Conservation (phyloP, 2,329 filamentous ascomycete species). For the Colletotrichum orchidophilum region DNA sequence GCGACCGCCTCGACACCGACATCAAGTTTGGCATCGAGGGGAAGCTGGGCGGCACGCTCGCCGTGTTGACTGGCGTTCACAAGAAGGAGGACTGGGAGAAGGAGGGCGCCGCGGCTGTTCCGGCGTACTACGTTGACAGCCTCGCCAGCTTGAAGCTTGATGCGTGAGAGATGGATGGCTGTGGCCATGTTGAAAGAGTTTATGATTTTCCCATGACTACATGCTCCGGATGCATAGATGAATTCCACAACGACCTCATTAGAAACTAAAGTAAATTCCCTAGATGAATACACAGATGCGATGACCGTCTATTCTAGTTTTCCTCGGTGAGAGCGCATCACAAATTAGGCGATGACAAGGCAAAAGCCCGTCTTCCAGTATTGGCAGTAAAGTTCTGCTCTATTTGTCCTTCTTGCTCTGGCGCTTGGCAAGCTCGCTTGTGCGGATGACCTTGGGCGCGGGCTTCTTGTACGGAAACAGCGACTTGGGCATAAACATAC, state of each 20-base stretch:
- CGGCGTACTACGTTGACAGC: slow-evolving; percentile 84
- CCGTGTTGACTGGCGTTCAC: slow-evolving; percentile 89
- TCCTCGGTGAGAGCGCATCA: too few species aligned
- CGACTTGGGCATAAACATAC: slow-evolving; percentile 79
- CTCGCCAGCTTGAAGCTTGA: slow-evolving; percentile 73
- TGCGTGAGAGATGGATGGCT: slow-evolving; percentile 28
- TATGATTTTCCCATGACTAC: slow-evolving; percentile 9
- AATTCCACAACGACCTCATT: slow-evolving; percentile 5
- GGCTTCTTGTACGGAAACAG: slow-evolving; percentile 54
- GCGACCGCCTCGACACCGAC: slow-evolving; percentile 92
- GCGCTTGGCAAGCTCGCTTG: slow-evolving; percentile 59
- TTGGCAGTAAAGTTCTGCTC: too few species aligned
- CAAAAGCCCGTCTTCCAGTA: too few species aligned
- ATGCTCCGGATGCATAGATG: slow-evolving; percentile 1
- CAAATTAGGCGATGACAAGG: too few species aligned
- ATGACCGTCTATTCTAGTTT: background rate
- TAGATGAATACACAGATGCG: slow-evolving; percentile 22
- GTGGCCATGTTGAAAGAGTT: background rate
- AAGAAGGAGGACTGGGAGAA: slow-evolving; percentile 86
- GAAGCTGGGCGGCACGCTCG: slow-evolving; percentile 87
- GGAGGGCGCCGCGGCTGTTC: slow-evolving; percentile 73
- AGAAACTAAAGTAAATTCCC: slow-evolving; percentile 1
- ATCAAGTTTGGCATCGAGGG: slow-evolving; percentile 96
- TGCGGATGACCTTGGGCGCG: slow-evolving; percentile 57
- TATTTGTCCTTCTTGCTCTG: slow-evolving; percentile 51